Evolutionary conservation across 257 asterid genomes (phyloP).

Genomic region (Ocimum tenuiflorum): DNA sequence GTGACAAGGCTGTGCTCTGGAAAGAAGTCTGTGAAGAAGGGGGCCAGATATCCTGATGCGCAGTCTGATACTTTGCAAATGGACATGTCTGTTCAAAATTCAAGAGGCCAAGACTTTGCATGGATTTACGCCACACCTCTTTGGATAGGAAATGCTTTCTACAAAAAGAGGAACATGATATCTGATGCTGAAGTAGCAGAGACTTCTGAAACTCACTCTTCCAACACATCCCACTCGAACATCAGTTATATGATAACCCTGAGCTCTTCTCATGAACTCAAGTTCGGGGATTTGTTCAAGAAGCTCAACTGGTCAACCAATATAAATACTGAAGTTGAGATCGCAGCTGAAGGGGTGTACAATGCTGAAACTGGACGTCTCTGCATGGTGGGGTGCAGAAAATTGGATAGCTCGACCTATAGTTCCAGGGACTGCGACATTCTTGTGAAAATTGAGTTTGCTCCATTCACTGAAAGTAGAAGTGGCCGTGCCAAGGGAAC

Average conservation of each 20-base stretch:
- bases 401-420: slow-evolving; percentile 3
- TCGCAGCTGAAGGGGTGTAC: slow-evolving; percentile 64
- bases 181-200: background rate
- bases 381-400: slow-evolving; percentile 73
- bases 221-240: background rate
- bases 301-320: slow-evolving; percentile 19
- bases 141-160: background rate
- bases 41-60: slow-evolving; percentile 35
- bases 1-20: slow-evolving; percentile 26
- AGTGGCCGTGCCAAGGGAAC: slow-evolving; percentile 30
- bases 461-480: slow-evolving; percentile 17
- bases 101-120: background rate
- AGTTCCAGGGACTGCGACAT: slow-evolving; percentile 47
- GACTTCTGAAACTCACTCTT: no score
- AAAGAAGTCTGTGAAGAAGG: slow-evolving; percentile 18
- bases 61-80: slow-evolving; percentile 24
- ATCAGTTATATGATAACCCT: slow-evolving; percentile 32
- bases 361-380: slow-evolving; percentile 43
- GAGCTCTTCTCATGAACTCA: background rate
- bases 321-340: slow-evolving; percentile 9
- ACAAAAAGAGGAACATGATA: background rate
- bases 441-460: slow-evolving; percentile 34
- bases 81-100: background rate
- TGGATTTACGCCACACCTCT: background rate
- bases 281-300: background rate